Conservation (phyloP, 2,329 filamentous ascomycete species). For the Phialocephala sp. region DNA sequence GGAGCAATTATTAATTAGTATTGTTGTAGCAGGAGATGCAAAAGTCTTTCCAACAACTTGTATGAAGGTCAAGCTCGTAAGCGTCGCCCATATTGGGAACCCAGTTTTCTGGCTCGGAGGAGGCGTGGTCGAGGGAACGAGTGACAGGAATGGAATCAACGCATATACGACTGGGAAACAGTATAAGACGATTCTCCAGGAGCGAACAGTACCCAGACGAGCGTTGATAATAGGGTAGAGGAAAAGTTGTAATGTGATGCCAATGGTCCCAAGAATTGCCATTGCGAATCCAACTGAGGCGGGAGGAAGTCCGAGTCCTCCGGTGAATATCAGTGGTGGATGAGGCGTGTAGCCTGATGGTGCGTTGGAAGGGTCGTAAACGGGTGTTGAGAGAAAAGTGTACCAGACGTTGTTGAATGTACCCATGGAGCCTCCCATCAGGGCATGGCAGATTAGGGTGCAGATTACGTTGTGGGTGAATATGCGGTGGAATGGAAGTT, state of each 20-base stretch:
- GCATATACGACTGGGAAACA: constrained; percentile 75
- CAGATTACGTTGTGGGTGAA: constrained; percentile 51
- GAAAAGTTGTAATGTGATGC: constrained; percentile 74
- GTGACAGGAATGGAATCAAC: constrained; percentile 71
- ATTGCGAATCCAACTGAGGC: constrained; percentile 77
- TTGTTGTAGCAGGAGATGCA: constrained; percentile 61
- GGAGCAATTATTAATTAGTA: constrained; percentile 66
- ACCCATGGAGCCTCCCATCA: constrained; percentile 65
- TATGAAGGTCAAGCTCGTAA: constrained; percentile 54
- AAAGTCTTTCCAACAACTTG: constrained; percentile 79
- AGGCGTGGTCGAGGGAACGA: constrained; percentile 57
- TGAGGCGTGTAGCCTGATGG: constrained; percentile 55
- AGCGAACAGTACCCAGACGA: constrained; percentile 69
- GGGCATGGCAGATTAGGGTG: constrained; percentile 54
- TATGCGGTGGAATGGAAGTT: constrained; percentile 54
- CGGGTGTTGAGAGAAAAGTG: constrained; percentile 65
- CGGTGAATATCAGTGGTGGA: constrained; percentile 56
- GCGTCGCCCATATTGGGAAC: constrained; percentile 34
- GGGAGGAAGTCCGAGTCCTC: constrained; percentile 76
- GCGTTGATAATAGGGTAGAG: constrained; percentile 72
- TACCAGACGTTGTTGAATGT: constrained; percentile 67
- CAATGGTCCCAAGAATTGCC: constrained; percentile 75
- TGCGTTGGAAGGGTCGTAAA: constrained; percentile 44
- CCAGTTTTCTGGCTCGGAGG: constrained; percentile 41
- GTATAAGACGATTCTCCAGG: constrained; percentile 71